Base-by-base conservation (phyloP, 768 basidiomycete species). In the Leucogyrophana mollusca region DNA sequence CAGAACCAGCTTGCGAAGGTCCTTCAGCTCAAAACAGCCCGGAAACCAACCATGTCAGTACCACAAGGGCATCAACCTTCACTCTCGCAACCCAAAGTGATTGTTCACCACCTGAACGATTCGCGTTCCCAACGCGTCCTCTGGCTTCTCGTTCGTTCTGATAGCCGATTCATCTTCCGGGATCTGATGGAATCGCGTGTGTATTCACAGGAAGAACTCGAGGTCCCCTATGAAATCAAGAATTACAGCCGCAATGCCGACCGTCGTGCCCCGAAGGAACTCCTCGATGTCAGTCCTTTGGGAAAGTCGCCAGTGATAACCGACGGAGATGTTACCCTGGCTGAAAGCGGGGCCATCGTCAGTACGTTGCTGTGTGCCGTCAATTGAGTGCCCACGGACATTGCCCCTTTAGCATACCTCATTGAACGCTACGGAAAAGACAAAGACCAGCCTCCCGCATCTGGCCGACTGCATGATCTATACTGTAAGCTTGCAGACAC, bases 81-180 rank as follows among this genome's bases (percentile, higher is more conserved):
- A 37, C 36, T n/a, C 13, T 18, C 40, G 9, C 40, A 27, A 22
- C 9, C 20, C 8, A 9, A 41, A 8, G 38, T 59, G 13, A 51
- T 59, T 43, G 52, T 78, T 7, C 77, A 77, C 47, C 73, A 78
- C 52, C 61, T 78, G 6, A 67, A 74, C 45, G 56, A 76, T 46
- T 75, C 74, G 7, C 72, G 75, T n/a, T 74, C 77, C 5, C 74
- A 75, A 49, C 64, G 76, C 17, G 60, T 79, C 36, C 61, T 78
- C 11, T 79, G 76, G 76, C 60, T 78, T 25, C 55, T 72, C 49
- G 69, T 70, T 16, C 34, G 57, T 43, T 40, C 33, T n/a, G 21
- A n/a, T 21, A 23, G n/a, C 16, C 14, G 33, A 18, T 38, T 39
- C 38, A 4, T 17, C 3, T 34, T 35, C 27, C 30, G 21, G 17